Percentiles rank a stretch among this genome's conserved stretches.
Conservation (phyloP, 345 rosid species). For the Salix koriyanagi region DNA sequence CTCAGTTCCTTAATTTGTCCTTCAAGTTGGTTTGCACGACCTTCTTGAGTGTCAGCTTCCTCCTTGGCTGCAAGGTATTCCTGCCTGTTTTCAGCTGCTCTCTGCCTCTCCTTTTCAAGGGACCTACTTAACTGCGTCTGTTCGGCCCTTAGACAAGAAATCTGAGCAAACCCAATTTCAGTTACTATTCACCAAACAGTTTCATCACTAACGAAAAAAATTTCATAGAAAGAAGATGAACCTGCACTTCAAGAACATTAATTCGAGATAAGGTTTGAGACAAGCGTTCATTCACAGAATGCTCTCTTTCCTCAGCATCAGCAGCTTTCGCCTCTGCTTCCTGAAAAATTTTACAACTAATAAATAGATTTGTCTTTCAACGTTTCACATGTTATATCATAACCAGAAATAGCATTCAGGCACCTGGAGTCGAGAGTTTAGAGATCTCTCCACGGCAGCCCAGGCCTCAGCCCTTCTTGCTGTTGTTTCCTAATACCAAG, state of each 20-base stretch:
- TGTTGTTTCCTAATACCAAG: constrained; percentile 66
- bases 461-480: constrained; percentile 93
- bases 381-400: neutral
- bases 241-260: constrained; percentile 99
- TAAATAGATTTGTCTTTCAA: neutral
- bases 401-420: constrained; percentile 16
- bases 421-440: constrained; percentile 87
- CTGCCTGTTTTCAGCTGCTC: constrained; percentile 96
- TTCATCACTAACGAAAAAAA: constrained; percentile 7
- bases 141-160: constrained; percentile 94
- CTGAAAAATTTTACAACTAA: constrained; percentile 28
- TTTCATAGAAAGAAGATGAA: constrained; percentile 23
- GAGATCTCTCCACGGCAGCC: constrained; percentile 95
- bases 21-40: constrained; percentile 83
- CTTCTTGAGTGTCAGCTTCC: constrained; percentile 94
- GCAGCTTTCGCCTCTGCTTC: constrained; percentile 95
- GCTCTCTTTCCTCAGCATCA: constrained; percentile 89
- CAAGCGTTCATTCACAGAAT: constrained; percentile 82
- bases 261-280: constrained; percentile 91
- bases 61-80: constrained; percentile 96
- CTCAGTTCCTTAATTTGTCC: constrained; percentile 74
- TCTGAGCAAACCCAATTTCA: constrained; percentile 48
- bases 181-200: constrained; percentile 19
- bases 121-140: constrained; percentile 90
- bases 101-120: constrained; percentile 95